Percentiles rank a stretch among this genome's conserved stretches.
phyloP scores from a whole-genome alignment of 1,139 yeast species.

The Hyphopichia fennica region DNA sequence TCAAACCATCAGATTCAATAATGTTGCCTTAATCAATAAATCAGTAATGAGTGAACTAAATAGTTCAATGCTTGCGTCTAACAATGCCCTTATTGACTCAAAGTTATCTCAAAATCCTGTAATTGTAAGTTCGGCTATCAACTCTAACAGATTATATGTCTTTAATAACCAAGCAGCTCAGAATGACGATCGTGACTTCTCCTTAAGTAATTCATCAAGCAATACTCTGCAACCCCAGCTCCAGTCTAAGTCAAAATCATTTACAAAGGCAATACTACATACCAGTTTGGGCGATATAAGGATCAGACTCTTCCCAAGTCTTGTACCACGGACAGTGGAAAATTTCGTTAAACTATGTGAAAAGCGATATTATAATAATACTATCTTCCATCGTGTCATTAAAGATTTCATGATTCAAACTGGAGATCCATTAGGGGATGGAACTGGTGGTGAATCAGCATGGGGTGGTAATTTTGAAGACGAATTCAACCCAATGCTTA shows the following conservation, averaged over 20 bases:
- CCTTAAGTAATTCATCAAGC: not conserved
- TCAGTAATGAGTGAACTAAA: constrained; percentile 17
- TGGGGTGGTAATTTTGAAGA: constrained; percentile 48
- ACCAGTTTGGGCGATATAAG: constrained; percentile 49
- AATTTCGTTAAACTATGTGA: constrained; percentile 40
- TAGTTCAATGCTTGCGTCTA: constrained; percentile 35
- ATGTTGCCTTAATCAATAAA: constrained; percentile 13
- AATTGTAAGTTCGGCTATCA: constrained; percentile 30
- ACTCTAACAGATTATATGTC: constrained; percentile 29
- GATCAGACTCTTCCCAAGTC: constrained; percentile 31
- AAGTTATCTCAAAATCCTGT: constrained; percentile 30
- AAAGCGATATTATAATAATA: constrained; percentile 38
- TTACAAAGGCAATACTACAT: constrained; percentile 29
- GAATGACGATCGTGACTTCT: constrained; percentile 11
- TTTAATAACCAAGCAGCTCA: constrained; percentile 24
- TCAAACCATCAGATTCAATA: constrained; percentile 22
- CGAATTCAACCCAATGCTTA: constrained; percentile 37
- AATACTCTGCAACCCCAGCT: not conserved
- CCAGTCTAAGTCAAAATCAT: not conserved
- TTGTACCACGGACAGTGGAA: constrained; percentile 45
- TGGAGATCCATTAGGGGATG: constrained; percentile 53
- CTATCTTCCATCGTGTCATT: constrained; percentile 49
- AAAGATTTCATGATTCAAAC: constrained; percentile 53
- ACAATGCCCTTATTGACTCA: constrained; percentile 34
- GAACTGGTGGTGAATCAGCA: constrained; percentile 48